Evolutionary conservation across 192 early-diverging fungal species (phyloP).

Genomic region (Coemansia sp.): DNA sequence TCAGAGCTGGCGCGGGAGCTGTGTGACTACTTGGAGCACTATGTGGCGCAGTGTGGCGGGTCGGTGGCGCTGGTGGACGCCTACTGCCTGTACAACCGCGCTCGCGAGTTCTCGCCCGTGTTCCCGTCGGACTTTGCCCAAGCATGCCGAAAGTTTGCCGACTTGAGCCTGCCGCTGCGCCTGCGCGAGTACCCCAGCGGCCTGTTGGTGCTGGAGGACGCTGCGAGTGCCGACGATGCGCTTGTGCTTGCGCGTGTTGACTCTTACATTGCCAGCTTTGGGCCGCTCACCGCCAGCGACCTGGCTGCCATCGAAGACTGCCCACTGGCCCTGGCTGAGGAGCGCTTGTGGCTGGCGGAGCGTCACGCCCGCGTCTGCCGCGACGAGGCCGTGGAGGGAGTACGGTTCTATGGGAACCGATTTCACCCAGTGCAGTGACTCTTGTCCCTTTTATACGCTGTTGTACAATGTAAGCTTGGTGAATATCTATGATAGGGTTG

Average conservation of each 20-base stretch:
- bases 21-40: constrained; percentile 75
- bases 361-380: constrained; percentile 77
- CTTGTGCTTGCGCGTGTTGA: constrained; percentile 63
- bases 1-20: constrained; percentile 87
- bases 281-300: constrained; percentile 70
- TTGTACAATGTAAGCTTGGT: not conserved
- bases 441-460: not conserved
- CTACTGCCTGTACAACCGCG: constrained; percentile 95
- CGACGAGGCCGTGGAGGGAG: constrained; percentile 84
- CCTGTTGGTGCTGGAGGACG: constrained; percentile 75
- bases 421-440: not conserved
- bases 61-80: constrained; percentile 87
- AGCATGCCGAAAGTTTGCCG: constrained; percentile 70
- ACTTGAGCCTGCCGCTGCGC: constrained; percentile 70
- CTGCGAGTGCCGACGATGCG: constrained; percentile 66
- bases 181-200: constrained; percentile 82
- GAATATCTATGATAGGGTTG: not conserved
- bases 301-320: constrained; percentile 62
- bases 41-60: constrained; percentile 66
- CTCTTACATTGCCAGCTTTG: constrained; percentile 53
- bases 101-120: constrained; percentile 84
- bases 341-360: constrained; percentile 73
- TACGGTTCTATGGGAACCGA: constrained; percentile 80
- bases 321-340: constrained; percentile 45
- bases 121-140: constrained; percentile 93